Evolutionary conservation across 768 basidiomycete genomes (phyloP).

Genomic region (Rhodotorula sphaerocarpa): DNA sequence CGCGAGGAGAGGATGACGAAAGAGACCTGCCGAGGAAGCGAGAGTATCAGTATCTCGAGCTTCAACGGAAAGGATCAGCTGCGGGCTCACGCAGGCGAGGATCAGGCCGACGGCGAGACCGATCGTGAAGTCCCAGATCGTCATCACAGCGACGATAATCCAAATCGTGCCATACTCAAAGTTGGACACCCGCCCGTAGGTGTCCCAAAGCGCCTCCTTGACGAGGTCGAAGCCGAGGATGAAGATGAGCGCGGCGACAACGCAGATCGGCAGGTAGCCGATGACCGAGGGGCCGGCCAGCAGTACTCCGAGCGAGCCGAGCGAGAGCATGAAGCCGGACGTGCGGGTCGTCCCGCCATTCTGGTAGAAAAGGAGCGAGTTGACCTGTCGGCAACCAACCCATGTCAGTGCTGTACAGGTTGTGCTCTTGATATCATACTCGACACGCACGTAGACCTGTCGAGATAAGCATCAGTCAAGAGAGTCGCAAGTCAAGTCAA

Average conservation of each 20-base stretch:
- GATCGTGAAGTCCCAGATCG: slow-evolving; percentile 82
- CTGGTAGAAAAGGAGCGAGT: slow-evolving; percentile 65
- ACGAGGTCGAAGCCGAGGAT: slow-evolving; percentile 88
- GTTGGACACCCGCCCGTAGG: slow-evolving; percentile 73
- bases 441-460: slow-evolving; percentile 9
- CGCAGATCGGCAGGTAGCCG: slow-evolving; percentile 57
- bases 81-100: slow-evolving; percentile 58
- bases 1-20: slow-evolving; percentile 95
- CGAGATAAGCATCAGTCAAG: too few relatives aligned
- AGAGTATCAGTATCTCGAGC: slow-evolving; percentile 39
- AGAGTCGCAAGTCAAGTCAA: not conserved
- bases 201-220: slow-evolving; percentile 96
- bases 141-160: slow-evolving; percentile 64
- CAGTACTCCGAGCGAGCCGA: slow-evolving; percentile 60
- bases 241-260: slow-evolving; percentile 59
- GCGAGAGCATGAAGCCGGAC: slow-evolving; percentile 75
- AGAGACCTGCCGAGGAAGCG: slow-evolving; percentile 51
- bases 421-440: slow-evolving; percentile 39
- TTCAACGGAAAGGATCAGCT: slow-evolving; percentile 38
- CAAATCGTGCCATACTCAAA: slow-evolving; percentile 50
- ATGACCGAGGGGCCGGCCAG: slow-evolving; percentile 81
- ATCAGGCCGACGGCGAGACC: slow-evolving; percentile 88
- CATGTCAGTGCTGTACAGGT: slow-evolving; percentile 50
- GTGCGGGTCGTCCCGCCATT: slow-evolving; percentile 79
- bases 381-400: slow-evolving; percentile 43